These are phyloP conservation scores for Leersia perrieri DNA, from an alignment of 176 grass and related monocot species.

Conservation along the genomic window DNA sequence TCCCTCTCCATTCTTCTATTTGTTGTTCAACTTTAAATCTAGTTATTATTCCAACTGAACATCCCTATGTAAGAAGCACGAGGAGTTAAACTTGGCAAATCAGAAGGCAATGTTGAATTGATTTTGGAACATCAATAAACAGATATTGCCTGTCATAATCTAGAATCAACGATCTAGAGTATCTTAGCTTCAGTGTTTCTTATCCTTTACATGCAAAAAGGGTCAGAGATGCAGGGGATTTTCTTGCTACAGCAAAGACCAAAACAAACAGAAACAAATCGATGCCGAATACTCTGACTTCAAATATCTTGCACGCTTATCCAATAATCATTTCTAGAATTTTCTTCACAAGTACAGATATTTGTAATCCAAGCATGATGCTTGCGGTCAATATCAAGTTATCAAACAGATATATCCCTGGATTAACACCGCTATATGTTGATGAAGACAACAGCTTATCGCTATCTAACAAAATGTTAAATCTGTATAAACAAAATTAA, in stretches of 20 bases:
- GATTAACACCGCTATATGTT: conserved; percentile 2
- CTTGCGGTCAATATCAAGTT: neutral
- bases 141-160: too few species aligned
- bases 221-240: neutral
- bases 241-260: neutral
- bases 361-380: neutral
- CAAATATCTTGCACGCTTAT: neutral
- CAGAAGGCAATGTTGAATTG: neutral
- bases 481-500: neutral
- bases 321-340: neutral
- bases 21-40: conserved; percentile 13
- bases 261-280: neutral
- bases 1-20: conserved; percentile 28
- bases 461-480: neutral
- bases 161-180: neutral
- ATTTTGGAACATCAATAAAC: conserved; percentile 15
- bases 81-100: neutral
- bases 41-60: conserved; percentile 28
- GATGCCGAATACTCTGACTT: neutral
- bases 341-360: neutral
- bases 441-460: neutral
- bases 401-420: neutral
- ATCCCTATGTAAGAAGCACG: conserved; percentile 35
- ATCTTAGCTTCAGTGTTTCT: neutral
- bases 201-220: neutral